A percentile compares a stretch with the other conserved stretches of the same genome.
phyloP scores from a whole-genome alignment of 441 rosid genomes.

The Codiaeum variegatum region DNA sequence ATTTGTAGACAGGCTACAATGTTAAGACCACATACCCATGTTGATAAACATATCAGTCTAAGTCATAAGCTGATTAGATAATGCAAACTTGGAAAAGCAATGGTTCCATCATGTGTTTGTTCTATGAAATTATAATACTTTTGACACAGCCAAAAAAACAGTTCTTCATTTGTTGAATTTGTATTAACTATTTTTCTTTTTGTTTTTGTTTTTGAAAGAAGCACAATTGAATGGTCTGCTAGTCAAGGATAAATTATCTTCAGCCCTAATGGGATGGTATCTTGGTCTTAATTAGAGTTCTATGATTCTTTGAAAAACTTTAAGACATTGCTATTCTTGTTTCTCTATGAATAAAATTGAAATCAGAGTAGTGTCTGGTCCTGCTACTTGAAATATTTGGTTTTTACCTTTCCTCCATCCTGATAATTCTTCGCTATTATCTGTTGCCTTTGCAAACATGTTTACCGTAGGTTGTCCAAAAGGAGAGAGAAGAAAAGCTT shows the following conservation, averaged over 20 bases:
- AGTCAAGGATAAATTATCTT: neutral
- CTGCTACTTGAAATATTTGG: neutral
- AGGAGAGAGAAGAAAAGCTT: slow-evolving; percentile 93
- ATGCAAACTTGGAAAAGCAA: neutral
- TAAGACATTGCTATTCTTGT: neutral
- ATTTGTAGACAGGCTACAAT: neutral
- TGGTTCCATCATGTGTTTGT: neutral
- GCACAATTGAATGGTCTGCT: neutral
- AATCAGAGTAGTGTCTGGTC: neutral
- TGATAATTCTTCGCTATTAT: slow-evolving; percentile 7
- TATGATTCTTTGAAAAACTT: neutral
- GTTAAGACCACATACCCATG: neutral
- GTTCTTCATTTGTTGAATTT: neutral
- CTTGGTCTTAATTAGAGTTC: neutral
- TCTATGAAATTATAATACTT: neutral
- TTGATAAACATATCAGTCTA: neutral
- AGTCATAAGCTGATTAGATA: neutral
- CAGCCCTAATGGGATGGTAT: neutral
- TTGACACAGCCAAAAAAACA: neutral
- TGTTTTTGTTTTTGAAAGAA: too few relatives aligned
- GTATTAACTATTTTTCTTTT: neutral
- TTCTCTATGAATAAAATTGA: neutral
- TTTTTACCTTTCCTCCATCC: neutral
- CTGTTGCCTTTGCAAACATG: neutral
- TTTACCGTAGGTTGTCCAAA: slow-evolving; percentile 68